Base-by-base conservation (phyloP, 139 green algal species). In the Volvox africanus region DNA sequence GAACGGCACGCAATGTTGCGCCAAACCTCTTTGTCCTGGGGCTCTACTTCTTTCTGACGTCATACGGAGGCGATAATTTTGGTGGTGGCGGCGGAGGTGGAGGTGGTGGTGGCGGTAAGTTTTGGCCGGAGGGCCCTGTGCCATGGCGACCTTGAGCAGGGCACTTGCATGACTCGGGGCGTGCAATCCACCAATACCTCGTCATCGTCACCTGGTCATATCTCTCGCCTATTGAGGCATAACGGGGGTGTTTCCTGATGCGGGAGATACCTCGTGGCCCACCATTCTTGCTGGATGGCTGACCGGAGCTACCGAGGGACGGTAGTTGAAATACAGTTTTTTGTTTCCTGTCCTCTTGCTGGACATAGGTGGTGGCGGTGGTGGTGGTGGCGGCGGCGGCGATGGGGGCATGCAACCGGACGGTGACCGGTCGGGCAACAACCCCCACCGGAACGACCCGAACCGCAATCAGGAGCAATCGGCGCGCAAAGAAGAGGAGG, bases 21-120 rank as follows among this genome's bases (percentile, higher is more conserved):
- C 94, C 94, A 26, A 96, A 96, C 78, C 62, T 94, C 26, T 88
- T 88, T 14, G 89, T 93, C 11, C 65, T 93, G 26, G 93, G 87
- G 3, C 79, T 93, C 24, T 95, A 95, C 89, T 94, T 93, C 1
- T 71, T 82, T n/a, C 32, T 95, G 44, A 95, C 91, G 14, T 84
- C 68, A 0, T 92, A 92, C 22, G 93, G 93, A 19, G 93, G 93
- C 18, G 93, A 95, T 55, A 91, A 91, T 36, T 94, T 90, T 76
- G 89, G 89, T 18, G 91, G 84, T 2, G 73, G 89, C 0, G 81
- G 73, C 0, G 89, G 87, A 28, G 82, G 82, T 18, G 82, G 80
- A 20, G 80, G 69, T 26, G 82, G 77, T 28, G 89, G 76, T 3
- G 88, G 79, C 44, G 86, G 82, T 76, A 61, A 76, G 82, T 50